These are phyloP conservation scores for Alternaria longipes DNA, from an alignment of 2,329 filamentous ascomycete genomes.

Conservation along the genomic window DNA sequence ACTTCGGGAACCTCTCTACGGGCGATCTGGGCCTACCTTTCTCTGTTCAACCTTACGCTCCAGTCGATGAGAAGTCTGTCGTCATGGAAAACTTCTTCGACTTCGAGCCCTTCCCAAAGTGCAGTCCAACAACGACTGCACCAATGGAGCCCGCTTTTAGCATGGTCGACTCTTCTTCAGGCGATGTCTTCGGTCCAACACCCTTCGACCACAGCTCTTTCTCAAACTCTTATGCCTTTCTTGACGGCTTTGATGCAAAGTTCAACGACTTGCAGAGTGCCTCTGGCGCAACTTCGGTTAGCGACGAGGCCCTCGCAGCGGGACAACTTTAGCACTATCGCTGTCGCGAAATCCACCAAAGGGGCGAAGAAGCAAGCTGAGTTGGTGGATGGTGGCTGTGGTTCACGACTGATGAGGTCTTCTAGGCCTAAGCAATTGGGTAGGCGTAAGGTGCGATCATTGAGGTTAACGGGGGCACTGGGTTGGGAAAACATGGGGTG, in stretches of 20 bases:
- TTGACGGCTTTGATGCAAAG: slow-evolving; percentile 53
- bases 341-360: slow-evolving; percentile 36
- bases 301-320: slow-evolving; percentile 60
- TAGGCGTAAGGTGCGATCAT: slow-evolving; percentile 40
- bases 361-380: slow-evolving; percentile 32
- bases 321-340: slow-evolving; percentile 43
- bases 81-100: slow-evolving; percentile 49
- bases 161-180: slow-evolving; percentile 42
- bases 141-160: slow-evolving; percentile 38
- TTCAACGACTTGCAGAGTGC: slow-evolving; percentile 56
- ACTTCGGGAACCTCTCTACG: slow-evolving; percentile 52
- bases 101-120: slow-evolving; percentile 53
- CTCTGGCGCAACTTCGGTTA: slow-evolving; percentile 58
- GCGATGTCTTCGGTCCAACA: slow-evolving; percentile 48
- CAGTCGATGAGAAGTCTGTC: slow-evolving; percentile 52
- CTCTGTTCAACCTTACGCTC: slow-evolving; percentile 49
- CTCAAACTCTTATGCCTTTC: slow-evolving; percentile 47
- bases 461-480: slow-evolving; percentile 26
- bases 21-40: slow-evolving; percentile 49
- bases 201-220: slow-evolving; percentile 42
- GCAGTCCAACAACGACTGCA: slow-evolving; percentile 25
- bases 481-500: slow-evolving; percentile 26
- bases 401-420: slow-evolving; percentile 41
- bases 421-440: slow-evolving; percentile 38
- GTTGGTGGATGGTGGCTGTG: slow-evolving; percentile 32